These are phyloP conservation scores for Rachicladosporium sp. DNA, from an alignment of 2,329 filamentous ascomycete genomes.

Conservation along the genomic window DNA sequence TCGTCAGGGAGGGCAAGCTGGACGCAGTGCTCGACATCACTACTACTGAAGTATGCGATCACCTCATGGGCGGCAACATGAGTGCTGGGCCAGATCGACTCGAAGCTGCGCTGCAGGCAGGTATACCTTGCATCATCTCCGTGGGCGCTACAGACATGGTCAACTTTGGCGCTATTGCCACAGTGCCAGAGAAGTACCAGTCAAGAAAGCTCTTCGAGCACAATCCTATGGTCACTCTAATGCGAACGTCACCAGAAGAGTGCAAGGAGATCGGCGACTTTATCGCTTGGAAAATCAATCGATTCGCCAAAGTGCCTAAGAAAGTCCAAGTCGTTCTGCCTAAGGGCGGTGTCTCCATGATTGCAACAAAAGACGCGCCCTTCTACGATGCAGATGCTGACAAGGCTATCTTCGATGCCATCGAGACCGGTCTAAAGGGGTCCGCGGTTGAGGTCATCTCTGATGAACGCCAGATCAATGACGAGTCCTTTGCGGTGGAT, in stretches of 20 bases:
- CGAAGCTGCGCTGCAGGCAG: slow-evolving; percentile 42
- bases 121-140: slow-evolving; percentile 45
- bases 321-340: slow-evolving; percentile 48
- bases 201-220: slow-evolving; percentile 48
- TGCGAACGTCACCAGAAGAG: slow-evolving; percentile 51
- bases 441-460: slow-evolving; percentile 41
- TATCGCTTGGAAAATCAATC: slow-evolving; percentile 42
- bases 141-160: slow-evolving; percentile 45
- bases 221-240: slow-evolving; percentile 53
- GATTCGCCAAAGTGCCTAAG: slow-evolving; percentile 26
- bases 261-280: slow-evolving; percentile 42
- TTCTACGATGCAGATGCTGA: slow-evolving; percentile 43
- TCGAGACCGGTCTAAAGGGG: slow-evolving; percentile 38
- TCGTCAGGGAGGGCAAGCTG: slow-evolving; percentile 45
- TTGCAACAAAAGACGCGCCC: slow-evolving; percentile 40
- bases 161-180: slow-evolving; percentile 48
- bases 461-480: slow-evolving; percentile 43
- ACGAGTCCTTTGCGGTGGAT: slow-evolving; percentile 37
- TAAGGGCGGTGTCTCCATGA: slow-evolving; percentile 47
- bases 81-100: slow-evolving; percentile 46
- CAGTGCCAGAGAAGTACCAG: slow-evolving; percentile 44
- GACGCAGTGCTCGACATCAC: slow-evolving; percentile 60
- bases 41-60: slow-evolving; percentile 56
- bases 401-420: slow-evolving; percentile 31
- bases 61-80: slow-evolving; percentile 51